phyloP scores from a whole-genome alignment of 2,329 filamentous ascomycete genomes.

The Macrophomina phaseolina region DNA sequence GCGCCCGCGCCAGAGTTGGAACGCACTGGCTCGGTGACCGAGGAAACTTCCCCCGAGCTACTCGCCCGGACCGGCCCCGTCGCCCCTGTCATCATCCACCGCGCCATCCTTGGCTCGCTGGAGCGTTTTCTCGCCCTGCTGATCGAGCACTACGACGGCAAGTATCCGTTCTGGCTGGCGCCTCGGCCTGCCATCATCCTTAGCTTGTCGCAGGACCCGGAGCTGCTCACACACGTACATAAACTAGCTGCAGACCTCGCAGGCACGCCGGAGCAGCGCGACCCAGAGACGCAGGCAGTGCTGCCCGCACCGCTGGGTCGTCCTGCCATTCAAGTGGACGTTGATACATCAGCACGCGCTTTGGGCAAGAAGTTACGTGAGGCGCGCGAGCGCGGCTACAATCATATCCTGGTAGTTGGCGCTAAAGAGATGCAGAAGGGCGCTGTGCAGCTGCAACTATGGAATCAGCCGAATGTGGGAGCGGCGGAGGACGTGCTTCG shows the following conservation, averaged over 20 bases:
- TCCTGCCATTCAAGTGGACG: constrained; percentile 65
- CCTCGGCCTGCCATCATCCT: constrained; percentile 78
- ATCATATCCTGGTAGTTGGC: constrained; percentile 75
- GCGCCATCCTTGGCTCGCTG: constrained; percentile 82
- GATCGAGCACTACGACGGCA: constrained; percentile 80
- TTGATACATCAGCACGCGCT: constrained; percentile 68
- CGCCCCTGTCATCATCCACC: constrained; percentile 78
- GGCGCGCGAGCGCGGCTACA: constrained; percentile 75
- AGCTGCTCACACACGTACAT: constrained; percentile 58
- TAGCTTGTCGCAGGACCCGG: constrained; percentile 67
- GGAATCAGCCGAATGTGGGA: constrained; percentile 10
- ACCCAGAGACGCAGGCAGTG: constrained; percentile 36
- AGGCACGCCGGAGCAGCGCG: constrained; percentile 35
- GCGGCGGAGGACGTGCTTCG: background rate
- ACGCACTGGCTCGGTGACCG: constrained; percentile 15
- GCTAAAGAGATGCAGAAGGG: constrained; percentile 37
- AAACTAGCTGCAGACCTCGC: constrained; percentile 43
- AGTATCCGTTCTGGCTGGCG: constrained; percentile 88
- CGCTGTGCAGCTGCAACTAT: constrained; percentile 6
- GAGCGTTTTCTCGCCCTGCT: constrained; percentile 85
- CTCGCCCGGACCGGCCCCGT: constrained; percentile 55
- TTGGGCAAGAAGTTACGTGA: constrained; percentile 73
- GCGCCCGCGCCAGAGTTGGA: constrained; percentile 70
- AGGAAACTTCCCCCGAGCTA: constrained; percentile 1
- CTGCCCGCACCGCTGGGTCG: constrained; percentile 59